A percentile compares a stretch with the other conserved stretches of the same genome.
Conservation (phyloP, 495 filamentous ascomycete genomes). For the Cercophora newfieldiana region DNA sequence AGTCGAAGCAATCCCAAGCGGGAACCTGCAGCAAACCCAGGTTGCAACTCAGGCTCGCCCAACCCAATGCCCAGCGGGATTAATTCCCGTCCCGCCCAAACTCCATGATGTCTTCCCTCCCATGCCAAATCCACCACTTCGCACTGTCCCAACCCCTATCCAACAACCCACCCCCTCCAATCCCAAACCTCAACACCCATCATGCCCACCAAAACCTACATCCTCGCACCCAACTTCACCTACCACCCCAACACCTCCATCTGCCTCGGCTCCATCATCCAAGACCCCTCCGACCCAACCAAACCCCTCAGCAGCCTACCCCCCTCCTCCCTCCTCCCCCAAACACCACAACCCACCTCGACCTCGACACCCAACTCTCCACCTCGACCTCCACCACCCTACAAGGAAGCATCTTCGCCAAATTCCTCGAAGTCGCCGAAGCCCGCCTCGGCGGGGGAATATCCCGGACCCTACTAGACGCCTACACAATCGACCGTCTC, state of each 20-base stretch:
- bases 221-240: constrained; percentile 11
- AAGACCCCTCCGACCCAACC: constrained; percentile 7
- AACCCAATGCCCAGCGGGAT: too few relatives aligned
- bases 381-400: not conserved
- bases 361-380: not conserved
- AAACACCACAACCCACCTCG: not conserved
- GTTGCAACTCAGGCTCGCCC: too few relatives aligned
- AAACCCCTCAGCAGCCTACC: constrained; percentile 5
- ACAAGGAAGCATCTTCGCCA: not conserved
- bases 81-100: too few relatives aligned
- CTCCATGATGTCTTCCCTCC: too few relatives aligned
- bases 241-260: constrained; percentile 14
- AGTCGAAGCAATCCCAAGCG: too few relatives aligned
- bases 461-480: not conserved
- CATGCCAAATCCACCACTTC: too few relatives aligned
- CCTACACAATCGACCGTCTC: constrained; percentile 1
- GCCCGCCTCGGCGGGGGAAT: not conserved
- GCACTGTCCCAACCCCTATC: too few relatives aligned
- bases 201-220: not conserved
- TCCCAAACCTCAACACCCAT: not conserved
- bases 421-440: constrained; percentile 1
- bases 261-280: constrained; percentile 9
- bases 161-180: too few relatives aligned
- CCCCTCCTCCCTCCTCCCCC: too few relatives aligned
- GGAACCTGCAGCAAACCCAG: too few relatives aligned